Conservation (phyloP, 2,329 filamentous ascomycete genomes). For the Paraphaeosphaeria sporulosa region DNA sequence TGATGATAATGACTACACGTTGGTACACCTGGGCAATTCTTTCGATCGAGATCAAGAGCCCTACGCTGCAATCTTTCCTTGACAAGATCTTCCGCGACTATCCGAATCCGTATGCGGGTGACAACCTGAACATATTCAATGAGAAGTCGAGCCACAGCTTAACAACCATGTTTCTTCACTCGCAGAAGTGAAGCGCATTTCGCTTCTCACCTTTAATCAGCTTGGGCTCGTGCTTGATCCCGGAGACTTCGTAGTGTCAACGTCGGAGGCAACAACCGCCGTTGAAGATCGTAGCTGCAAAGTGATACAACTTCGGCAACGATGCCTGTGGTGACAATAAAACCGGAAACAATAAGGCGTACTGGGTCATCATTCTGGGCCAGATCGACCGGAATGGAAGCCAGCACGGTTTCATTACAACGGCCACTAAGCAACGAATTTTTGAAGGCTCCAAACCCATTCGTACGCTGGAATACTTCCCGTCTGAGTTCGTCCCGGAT, state of each 20-base stretch:
- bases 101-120: slow-evolving; percentile 1
- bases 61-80: slow-evolving; percentile 4
- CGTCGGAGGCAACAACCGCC: neutral
- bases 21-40: slow-evolving; percentile 4
- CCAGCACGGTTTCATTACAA: neutral
- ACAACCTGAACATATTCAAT: neutral
- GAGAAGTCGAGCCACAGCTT: slow-evolving; percentile 3
- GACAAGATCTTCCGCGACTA: slow-evolving; percentile 11
- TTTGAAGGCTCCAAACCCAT: slow-evolving; percentile 3
- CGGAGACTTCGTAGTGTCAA: slow-evolving; percentile 3
- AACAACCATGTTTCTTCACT: neutral
- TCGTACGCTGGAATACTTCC: neutral
- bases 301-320: neutral
- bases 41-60: slow-evolving; percentile 10
- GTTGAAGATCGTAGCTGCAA: slow-evolving; percentile 9
- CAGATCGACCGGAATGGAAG: slow-evolving; percentile 10
- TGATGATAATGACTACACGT: slow-evolving; percentile 5
- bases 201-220: slow-evolving; percentile 6
- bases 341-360: neutral
- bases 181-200: slow-evolving; percentile 1
- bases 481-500: slow-evolving; percentile 3
- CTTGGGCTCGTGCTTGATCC: slow-evolving; percentile 9
- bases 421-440: neutral
- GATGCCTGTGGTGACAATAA: neutral
- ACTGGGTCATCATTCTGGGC: slow-evolving; percentile 1